Evolutionary conservation across 176 grass and related monocot species (phyloP).

Genomic region (Neostapfia colusana): DNA sequence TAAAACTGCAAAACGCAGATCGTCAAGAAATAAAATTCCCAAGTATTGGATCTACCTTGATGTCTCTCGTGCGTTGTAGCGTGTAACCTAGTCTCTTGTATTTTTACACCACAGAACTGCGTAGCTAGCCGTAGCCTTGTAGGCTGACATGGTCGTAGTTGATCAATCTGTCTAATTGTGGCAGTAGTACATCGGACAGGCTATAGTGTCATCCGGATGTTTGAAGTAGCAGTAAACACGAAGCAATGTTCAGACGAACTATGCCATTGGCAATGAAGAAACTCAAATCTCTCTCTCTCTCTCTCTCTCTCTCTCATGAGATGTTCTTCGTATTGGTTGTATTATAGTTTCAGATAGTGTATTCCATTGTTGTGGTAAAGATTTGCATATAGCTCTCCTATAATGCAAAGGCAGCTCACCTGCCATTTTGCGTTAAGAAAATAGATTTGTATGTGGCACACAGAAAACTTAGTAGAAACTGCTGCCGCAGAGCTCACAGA

Average conservation of each 20-base stretch:
- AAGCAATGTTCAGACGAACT: conserved; percentile 13
- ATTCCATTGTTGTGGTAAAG: background rate
- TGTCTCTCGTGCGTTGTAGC: conserved; percentile 30
- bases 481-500: background rate
- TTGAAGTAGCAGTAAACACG: conserved; percentile 26
- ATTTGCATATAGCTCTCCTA: background rate
- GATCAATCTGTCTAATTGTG: conserved; percentile 22
- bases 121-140: conserved; percentile 36
- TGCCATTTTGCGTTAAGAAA: too few species aligned
- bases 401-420: too few species aligned
- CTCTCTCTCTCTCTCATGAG: background rate
- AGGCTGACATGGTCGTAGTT: conserved; percentile 32
- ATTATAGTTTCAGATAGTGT: background rate
- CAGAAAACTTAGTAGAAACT: too few species aligned
- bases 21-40: conserved; percentile 42
- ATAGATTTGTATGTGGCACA: too few species aligned
- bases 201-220: conserved; percentile 20
- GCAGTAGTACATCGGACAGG: conserved; percentile 18
- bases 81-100: conserved; percentile 39
- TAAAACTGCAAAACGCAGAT: conserved; percentile 29
- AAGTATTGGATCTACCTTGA: conserved; percentile 36
- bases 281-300: background rate
- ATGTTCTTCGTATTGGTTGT: background rate
- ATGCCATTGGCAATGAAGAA: background rate
- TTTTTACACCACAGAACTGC: conserved; percentile 29